These are phyloP conservation scores for Nematodospora valgi DNA, from an alignment of 805 yeast species.

Conservation along the genomic window DNA sequence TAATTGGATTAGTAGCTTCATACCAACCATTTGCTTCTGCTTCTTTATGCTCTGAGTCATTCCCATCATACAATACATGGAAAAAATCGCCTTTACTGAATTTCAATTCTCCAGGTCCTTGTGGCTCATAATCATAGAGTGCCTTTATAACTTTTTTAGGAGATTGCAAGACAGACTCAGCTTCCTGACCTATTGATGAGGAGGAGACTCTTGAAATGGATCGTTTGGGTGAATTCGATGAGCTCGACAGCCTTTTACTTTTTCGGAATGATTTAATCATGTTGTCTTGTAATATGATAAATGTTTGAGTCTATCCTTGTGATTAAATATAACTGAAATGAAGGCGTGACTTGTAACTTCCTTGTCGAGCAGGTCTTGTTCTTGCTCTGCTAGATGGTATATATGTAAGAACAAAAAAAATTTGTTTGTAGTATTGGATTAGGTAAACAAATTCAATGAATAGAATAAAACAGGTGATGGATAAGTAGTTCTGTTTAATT, in stretches of 20 bases:
- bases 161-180: conserved; percentile 35
- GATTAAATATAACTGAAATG: too few relatives aligned
- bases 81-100: conserved; percentile 86
- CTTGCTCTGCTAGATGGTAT: too few relatives aligned
- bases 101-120: conserved; percentile 74
- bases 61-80: conserved; percentile 51
- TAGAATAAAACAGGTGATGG: too few relatives aligned
- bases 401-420: too few relatives aligned
- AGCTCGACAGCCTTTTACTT: conserved; percentile 35
- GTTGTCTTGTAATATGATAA: background rate
- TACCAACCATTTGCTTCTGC: conserved; percentile 58
- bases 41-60: conserved; percentile 20
- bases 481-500: too few relatives aligned
- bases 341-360: too few relatives aligned
- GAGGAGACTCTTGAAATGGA: conserved; percentile 28
- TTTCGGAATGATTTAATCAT: conserved; percentile 44
- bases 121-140: conserved; percentile 69
- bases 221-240: conserved; percentile 28
- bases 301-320: too few relatives aligned
- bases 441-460: too few relatives aligned
- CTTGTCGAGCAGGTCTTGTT: too few relatives aligned
- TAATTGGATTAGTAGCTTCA: conserved; percentile 84
- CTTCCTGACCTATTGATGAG: conserved; percentile 11
- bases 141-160: conserved; percentile 88
- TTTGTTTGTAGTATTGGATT: too few relatives aligned